Evolutionary conservation across 306 rosid genomes (phyloP).

Genomic region (Abrus precatorius): DNA sequence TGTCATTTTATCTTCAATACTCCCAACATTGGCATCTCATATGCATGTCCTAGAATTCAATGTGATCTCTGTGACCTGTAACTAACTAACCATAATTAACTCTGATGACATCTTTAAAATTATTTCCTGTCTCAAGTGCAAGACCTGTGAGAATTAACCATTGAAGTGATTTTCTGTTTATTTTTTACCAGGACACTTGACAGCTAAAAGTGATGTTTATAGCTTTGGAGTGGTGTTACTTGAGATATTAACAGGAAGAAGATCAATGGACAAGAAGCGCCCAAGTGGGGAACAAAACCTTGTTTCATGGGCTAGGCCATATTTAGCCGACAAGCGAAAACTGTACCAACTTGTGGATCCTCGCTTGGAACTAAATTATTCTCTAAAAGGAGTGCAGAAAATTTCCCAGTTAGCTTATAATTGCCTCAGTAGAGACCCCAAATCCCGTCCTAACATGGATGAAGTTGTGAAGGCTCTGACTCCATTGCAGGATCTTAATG

Average conservation of each 20-base stretch:
- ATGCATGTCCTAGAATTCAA: conserved; percentile 14
- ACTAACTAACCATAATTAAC: conserved; percentile 1
- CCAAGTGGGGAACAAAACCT: conserved; percentile 95
- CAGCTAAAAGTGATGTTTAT: conserved; percentile 94
- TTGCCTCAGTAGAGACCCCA: conserved; percentile 90
- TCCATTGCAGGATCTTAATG: conserved; percentile 86
- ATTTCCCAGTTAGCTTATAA: conserved; percentile 85
- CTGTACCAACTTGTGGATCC: conserved; percentile 84
- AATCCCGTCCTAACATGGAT: conserved; percentile 91
- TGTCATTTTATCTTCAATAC: conserved; percentile 5
- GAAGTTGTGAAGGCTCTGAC: conserved; percentile 84
- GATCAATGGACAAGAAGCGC: conserved; percentile 98
- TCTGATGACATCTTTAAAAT: neutral
- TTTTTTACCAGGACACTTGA: conserved; percentile 81
- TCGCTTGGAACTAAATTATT: conserved; percentile 83
- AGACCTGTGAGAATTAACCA: conserved; percentile 41
- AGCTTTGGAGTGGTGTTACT: conserved; percentile 96
- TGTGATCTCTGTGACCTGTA: conserved; percentile 17
- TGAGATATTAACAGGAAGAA: conserved; percentile 91
- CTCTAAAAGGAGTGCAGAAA: conserved; percentile 88
- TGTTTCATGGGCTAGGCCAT: conserved; percentile 91
- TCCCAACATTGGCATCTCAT: neutral
- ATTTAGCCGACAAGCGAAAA: conserved; percentile 88
- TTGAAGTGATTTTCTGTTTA: conserved; percentile 36
- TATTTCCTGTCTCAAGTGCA: neutral